These are phyloP conservation scores for Calonectria pauciramosa DNA, from an alignment of 2,329 filamentous ascomycete species.

Conservation along the genomic window DNA sequence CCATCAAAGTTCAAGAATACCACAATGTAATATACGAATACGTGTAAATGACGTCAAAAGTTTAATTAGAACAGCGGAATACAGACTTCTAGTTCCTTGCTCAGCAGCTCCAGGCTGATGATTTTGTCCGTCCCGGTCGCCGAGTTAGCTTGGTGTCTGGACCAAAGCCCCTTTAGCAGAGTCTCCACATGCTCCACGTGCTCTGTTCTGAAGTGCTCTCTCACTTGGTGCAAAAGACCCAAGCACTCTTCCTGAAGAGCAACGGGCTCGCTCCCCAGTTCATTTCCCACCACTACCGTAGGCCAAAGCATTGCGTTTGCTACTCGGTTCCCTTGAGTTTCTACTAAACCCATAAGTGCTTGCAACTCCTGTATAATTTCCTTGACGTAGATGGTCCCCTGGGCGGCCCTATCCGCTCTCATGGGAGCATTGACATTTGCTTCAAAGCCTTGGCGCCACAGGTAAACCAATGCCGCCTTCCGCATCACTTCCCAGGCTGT, in stretches of 20 bases:
- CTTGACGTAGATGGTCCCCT: background rate
- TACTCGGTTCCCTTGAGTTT: background rate
- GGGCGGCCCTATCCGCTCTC: background rate
- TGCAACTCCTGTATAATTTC: constrained; percentile 1
- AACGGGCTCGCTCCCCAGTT: background rate
- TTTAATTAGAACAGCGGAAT: background rate
- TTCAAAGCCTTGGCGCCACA: background rate
- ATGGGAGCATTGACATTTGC: background rate
- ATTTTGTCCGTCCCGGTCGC: background rate
- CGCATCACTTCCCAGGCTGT: constrained; percentile 1
- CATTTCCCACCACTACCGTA: background rate
- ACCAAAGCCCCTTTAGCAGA: background rate
- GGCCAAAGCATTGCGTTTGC: constrained; percentile 4
- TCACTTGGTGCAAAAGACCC: background rate
- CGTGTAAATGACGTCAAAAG: background rate
- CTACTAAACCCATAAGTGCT: background rate
- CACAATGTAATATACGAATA: background rate
- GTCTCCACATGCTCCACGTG: background rate
- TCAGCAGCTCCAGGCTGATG: background rate
- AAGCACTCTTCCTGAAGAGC: background rate
- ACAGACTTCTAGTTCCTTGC: background rate
- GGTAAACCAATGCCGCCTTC: background rate
- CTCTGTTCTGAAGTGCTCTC: background rate
- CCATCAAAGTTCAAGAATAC: too few relatives aligned
- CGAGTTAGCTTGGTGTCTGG: background rate